Conservation (phyloP, 768 basidiomycete species). For the Termitomyces sp. region DNA sequence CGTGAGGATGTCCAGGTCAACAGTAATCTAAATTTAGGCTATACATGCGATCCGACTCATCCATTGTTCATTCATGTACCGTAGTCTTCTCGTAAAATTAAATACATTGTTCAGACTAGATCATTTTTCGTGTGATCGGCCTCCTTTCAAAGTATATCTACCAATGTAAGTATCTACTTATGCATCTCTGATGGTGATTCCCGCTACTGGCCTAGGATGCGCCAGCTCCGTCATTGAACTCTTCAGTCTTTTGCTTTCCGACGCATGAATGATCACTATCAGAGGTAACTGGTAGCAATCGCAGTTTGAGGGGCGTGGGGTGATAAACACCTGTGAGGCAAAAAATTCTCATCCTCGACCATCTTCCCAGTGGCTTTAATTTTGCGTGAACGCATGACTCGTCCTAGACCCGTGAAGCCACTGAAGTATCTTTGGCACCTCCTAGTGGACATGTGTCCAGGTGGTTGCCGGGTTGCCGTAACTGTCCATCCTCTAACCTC, state of each 20-base stretch:
- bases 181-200: neutral
- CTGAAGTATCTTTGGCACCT: conserved; percentile 4
- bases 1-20: conserved; percentile 10
- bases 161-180: neutral
- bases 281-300: neutral
- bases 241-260: neutral
- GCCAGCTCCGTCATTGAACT: neutral
- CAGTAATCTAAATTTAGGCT: conserved; percentile 6
- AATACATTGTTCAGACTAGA: neutral
- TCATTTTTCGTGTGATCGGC: neutral
- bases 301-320: neutral
- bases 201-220: neutral
- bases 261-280: neutral
- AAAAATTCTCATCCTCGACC: neutral
- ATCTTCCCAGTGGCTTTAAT: conserved; percentile 1
- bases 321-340: neutral
- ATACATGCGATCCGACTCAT: neutral
- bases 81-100: conserved; percentile 4
- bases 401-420: neutral
- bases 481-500: conserved; percentile 2
- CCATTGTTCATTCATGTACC: conserved; percentile 1
- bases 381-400: conserved; percentile 9
- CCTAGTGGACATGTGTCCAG: conserved; percentile 3
- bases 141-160: neutral
- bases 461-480: conserved; percentile 7